These are phyloP conservation scores for Evansstolkia leycettana DNA, from an alignment of 495 filamentous ascomycete species.

Conservation along the genomic window DNA sequence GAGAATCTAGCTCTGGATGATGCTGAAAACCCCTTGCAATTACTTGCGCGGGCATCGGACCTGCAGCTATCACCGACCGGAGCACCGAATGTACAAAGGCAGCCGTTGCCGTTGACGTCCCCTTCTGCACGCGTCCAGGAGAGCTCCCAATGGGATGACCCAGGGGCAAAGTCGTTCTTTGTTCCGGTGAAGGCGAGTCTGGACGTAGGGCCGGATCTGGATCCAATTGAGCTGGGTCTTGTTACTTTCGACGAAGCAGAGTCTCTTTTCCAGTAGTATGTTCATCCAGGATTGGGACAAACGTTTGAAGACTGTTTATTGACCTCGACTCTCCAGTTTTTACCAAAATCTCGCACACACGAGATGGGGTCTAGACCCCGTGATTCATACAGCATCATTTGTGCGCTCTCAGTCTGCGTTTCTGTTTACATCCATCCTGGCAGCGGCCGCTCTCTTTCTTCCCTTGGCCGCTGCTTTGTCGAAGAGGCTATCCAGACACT, in stretches of 20 bases:
- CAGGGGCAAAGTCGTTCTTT: conserved; percentile 41
- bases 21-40: conserved; percentile 60
- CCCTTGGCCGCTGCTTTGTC: conserved; percentile 49
- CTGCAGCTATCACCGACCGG: conserved; percentile 42
- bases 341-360: conserved; percentile 61
- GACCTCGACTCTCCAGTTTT: conserved; percentile 32
- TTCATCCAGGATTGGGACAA: background rate
- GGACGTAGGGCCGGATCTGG: conserved; percentile 49
- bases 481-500: conserved; percentile 49
- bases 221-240: conserved; percentile 55
- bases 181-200: conserved; percentile 44
- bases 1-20: conserved; percentile 52
- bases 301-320: conserved; percentile 1
- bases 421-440: conserved; percentile 57
- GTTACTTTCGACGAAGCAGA: conserved; percentile 50
- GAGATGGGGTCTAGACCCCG: conserved; percentile 58
- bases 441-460: conserved; percentile 51
- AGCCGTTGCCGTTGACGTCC: conserved; percentile 7
- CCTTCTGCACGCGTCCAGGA: conserved; percentile 4
- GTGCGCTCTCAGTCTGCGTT: conserved; percentile 56
- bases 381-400: conserved; percentile 49
- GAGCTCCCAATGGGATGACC: conserved; percentile 1
- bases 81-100: conserved; percentile 7
- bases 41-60: conserved; percentile 59
- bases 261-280: conserved; percentile 51